phyloP scores from a whole-genome alignment of 805 yeast genomes.

The Maudiozyma serrabonitensis region DNA sequence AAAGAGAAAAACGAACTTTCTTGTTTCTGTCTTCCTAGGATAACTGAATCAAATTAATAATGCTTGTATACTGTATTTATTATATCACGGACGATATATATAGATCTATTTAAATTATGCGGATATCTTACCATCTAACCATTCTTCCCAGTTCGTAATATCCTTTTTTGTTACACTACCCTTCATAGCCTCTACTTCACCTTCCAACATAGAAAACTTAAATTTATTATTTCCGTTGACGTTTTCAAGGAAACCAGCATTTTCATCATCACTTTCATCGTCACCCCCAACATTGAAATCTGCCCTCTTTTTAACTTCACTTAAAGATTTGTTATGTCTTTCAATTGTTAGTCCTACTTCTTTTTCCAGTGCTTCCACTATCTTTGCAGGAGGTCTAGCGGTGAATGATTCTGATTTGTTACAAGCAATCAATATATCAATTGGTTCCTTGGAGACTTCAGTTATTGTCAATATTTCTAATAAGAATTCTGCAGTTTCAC shows the following conservation, averaged over 20 bases:
- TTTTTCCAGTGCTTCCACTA: conserved; percentile 47
- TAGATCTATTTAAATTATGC: not conserved
- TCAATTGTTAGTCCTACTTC: conserved; percentile 50
- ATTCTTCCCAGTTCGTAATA: conserved; percentile 54
- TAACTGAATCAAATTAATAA: no score
- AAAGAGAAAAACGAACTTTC: no score
- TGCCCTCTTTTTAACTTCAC: conserved; percentile 32
- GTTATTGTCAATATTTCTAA: conserved; percentile 50
- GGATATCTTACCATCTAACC: conserved; percentile 51
- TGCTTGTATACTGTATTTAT: no score
- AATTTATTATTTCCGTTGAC: conserved; percentile 33
- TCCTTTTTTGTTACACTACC: conserved; percentile 63
- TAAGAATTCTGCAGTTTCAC: conserved; percentile 48
- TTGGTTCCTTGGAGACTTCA: conserved; percentile 53
- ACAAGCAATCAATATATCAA: conserved; percentile 68
- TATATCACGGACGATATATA: no score
- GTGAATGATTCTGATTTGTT: conserved; percentile 84
- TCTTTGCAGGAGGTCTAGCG: conserved; percentile 57
- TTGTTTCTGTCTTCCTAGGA: no score
- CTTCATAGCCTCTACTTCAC: conserved; percentile 55
- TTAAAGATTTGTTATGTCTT: conserved; percentile 36
- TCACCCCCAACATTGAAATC: conserved; percentile 20
- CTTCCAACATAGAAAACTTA: conserved; percentile 60
- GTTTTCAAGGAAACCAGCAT: conserved; percentile 30
- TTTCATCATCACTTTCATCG: conserved; percentile 12